Percentiles rank a stretch among this genome's conserved stretches.
These are phyloP conservation scores for Penicillium taxi DNA, from an alignment of 495 filamentous ascomycete genomes.

Conservation along the genomic window DNA sequence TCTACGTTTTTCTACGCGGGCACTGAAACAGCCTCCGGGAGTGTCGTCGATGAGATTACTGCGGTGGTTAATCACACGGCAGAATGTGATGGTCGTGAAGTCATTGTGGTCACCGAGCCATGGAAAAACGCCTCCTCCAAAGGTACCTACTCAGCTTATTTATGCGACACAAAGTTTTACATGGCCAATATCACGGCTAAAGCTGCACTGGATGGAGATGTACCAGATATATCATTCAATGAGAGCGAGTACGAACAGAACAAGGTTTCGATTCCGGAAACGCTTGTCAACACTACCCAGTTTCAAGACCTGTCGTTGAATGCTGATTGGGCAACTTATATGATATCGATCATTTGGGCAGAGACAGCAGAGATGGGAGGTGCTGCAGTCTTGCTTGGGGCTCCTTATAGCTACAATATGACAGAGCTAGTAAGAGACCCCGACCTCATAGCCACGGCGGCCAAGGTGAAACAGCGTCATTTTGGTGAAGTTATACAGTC, in stretches of 20 bases:
- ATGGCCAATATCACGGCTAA: slow-evolving; percentile 24
- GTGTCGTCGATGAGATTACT: no score
- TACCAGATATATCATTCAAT: slow-evolving; percentile 22
- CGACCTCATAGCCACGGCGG: slow-evolving; percentile 9
- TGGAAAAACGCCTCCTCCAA: slow-evolving; percentile 8
- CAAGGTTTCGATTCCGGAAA: slow-evolving; percentile 10
- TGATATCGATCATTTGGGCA: slow-evolving; percentile 14
- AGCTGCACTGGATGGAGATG: slow-evolving; percentile 6
- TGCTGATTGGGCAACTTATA: slow-evolving; percentile 18
- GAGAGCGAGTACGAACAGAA: slow-evolving; percentile 10
- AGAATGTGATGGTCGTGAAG: slow-evolving; percentile 9
- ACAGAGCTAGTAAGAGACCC: slow-evolving; percentile 12
- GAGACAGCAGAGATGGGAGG: slow-evolving; percentile 7
- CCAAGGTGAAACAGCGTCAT: slow-evolving; percentile 26
- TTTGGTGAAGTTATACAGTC: slow-evolving; percentile 29
- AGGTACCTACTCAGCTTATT: slow-evolving; percentile 4
- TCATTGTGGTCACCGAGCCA: slow-evolving; percentile 12
- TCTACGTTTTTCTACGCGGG: slow-evolving; percentile 12
- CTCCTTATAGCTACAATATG: slow-evolving; percentile 18
- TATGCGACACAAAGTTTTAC: slow-evolving; percentile 24
- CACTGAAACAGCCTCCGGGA: neutral
- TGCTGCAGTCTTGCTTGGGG: slow-evolving; percentile 10
- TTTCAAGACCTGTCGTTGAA: slow-evolving; percentile 9
- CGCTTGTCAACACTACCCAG: slow-evolving; percentile 13
- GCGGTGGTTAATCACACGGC: slow-evolving; percentile 1